Percentiles rank a stretch among this genome's conserved stretches.
Evolutionary conservation across 352 stramenopile genomes (phyloP).

Genomic region (Phytophthora fragariae): DNA sequence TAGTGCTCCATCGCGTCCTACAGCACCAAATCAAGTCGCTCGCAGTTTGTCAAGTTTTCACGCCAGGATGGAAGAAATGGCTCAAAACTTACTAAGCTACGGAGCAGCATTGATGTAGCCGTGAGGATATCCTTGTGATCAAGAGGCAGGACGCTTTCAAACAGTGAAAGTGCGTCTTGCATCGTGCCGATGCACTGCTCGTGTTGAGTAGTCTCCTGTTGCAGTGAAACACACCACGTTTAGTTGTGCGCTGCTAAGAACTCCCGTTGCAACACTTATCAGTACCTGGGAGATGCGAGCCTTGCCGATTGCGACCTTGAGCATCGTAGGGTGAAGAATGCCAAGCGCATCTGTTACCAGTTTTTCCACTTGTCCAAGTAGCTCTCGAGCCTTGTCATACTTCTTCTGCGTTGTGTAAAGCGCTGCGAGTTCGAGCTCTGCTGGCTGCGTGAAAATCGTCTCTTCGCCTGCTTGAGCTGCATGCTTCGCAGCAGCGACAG

Average conservation of each 20-base stretch:
- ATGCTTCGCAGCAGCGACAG: slow-evolving; percentile 54
- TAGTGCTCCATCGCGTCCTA: slow-evolving; percentile 29
- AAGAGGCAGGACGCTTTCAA: slow-evolving; percentile 44
- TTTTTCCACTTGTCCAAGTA: slow-evolving; percentile 43
- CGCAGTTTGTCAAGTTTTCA: background rate
- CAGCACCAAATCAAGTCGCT: background rate
- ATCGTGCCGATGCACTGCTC: slow-evolving; percentile 29
- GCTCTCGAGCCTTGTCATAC: slow-evolving; percentile 48
- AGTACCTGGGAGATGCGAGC: slow-evolving; percentile 44
- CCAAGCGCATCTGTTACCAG: slow-evolving; percentile 50
- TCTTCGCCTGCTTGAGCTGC: slow-evolving; percentile 46
- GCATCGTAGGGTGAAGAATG: slow-evolving; percentile 56
- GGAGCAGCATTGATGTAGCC: slow-evolving; percentile 48
- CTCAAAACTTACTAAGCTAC: slow-evolving; percentile 46
- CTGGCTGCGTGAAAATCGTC: slow-evolving; percentile 51
- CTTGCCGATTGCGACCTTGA: slow-evolving; percentile 62
- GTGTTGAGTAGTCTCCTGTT: slow-evolving; percentile 42
- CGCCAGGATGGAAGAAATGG: background rate
- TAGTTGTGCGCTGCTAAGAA: background rate
- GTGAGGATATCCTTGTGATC: slow-evolving; percentile 59
- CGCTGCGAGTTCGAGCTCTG: slow-evolving; percentile 60
- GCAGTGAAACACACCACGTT: background rate
- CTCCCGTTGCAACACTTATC: background rate
- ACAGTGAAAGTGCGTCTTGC: slow-evolving; percentile 40
- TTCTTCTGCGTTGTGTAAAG: slow-evolving; percentile 73